Conservation (phyloP, 2,329 filamentous ascomycete species). For the Fusarium acutatum region DNA sequence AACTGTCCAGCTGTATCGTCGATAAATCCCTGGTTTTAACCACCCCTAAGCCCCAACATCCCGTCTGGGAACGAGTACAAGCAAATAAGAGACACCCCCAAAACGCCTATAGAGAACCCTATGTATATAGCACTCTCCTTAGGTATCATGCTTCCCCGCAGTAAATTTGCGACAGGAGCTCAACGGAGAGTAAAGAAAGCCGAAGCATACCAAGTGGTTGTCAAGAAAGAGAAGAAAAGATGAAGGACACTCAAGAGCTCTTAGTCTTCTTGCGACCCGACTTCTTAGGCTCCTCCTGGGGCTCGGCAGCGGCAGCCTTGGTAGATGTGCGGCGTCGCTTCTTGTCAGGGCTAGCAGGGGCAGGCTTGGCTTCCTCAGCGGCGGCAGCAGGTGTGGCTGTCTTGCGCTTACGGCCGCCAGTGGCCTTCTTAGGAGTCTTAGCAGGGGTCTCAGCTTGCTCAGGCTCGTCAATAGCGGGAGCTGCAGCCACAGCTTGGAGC, state of each 20-base stretch:
- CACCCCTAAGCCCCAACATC: slow-evolving; percentile 16
- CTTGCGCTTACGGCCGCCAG: slow-evolving; percentile 65
- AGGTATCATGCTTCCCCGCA: slow-evolving; percentile 40
- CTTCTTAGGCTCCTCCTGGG: slow-evolving; percentile 67
- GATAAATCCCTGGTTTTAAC: slow-evolving; percentile 18
- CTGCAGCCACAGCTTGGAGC: slow-evolving; percentile 56
- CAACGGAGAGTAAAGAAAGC: slow-evolving; percentile 25
- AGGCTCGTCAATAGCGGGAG: slow-evolving; percentile 48
- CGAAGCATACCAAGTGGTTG: slow-evolving; percentile 9
- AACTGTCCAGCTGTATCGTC: slow-evolving; percentile 16
- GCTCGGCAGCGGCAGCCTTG: slow-evolving; percentile 63
- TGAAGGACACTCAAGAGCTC: slow-evolving; percentile 44
- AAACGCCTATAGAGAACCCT: slow-evolving; percentile 39
- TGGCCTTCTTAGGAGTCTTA: slow-evolving; percentile 68
- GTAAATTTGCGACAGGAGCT: slow-evolving; percentile 19
- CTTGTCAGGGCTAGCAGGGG: slow-evolving; percentile 66
- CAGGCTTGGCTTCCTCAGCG: slow-evolving; percentile 51
- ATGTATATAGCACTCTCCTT: slow-evolving; percentile 29
- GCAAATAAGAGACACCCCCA: slow-evolving; percentile 13
- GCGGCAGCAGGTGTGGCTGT: slow-evolving; percentile 56
- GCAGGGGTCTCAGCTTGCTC: slow-evolving; percentile 57
- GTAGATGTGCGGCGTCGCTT: slow-evolving; percentile 67
- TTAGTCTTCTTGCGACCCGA: slow-evolving; percentile 67
- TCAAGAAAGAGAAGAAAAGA: slow-evolving; percentile 30
- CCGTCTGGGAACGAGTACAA: slow-evolving; percentile 24